Evolutionary conservation across 2,329 filamentous ascomycete genomes (phyloP).

Genomic region (Cladobotryum mycophilum): DNA sequence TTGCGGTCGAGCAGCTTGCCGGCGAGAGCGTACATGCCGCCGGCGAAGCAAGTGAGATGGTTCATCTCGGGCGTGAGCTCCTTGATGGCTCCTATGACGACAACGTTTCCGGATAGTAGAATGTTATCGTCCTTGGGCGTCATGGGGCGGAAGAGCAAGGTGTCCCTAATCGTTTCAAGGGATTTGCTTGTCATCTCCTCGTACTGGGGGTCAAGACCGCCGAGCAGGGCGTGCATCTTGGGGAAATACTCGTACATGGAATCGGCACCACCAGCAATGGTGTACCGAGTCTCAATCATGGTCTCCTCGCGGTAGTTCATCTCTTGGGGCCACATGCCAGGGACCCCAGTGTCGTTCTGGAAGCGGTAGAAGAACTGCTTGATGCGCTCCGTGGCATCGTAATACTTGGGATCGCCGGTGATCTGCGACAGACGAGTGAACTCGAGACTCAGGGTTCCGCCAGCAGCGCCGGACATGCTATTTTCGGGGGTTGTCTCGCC

Average conservation of each 20-base stretch:
- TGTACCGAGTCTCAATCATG: slow-evolving; percentile 33
- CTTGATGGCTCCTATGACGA: slow-evolving; percentile 21
- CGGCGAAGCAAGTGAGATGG: slow-evolving; percentile 65
- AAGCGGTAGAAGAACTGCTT: slow-evolving; percentile 59
- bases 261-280: slow-evolving; percentile 40
- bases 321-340: slow-evolving; percentile 65
- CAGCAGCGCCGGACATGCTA: slow-evolving; percentile 38
- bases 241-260: slow-evolving; percentile 55
- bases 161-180: slow-evolving; percentile 53
- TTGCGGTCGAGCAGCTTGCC: slow-evolving; percentile 51
- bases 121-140: slow-evolving; percentile 53
- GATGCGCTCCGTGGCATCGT: slow-evolving; percentile 68
- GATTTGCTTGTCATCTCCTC: slow-evolving; percentile 57
- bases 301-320: slow-evolving; percentile 55
- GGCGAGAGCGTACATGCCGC: slow-evolving; percentile 63
- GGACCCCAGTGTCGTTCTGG: slow-evolving; percentile 61
- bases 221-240: slow-evolving; percentile 56
- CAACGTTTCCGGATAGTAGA: slow-evolving; percentile 46
- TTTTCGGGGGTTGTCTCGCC: slow-evolving; percentile 31
- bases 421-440: slow-evolving; percentile 70
- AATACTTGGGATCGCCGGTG: slow-evolving; percentile 66
- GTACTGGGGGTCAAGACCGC: slow-evolving; percentile 58
- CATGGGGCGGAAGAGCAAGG: slow-evolving; percentile 65
- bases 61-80: slow-evolving; percentile 35
- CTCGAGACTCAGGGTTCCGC: slow-evolving; percentile 64